Evolutionary conservation across 495 filamentous ascomycete genomes (phyloP).

Genomic region (Hypoxylon perforatum): DNA sequence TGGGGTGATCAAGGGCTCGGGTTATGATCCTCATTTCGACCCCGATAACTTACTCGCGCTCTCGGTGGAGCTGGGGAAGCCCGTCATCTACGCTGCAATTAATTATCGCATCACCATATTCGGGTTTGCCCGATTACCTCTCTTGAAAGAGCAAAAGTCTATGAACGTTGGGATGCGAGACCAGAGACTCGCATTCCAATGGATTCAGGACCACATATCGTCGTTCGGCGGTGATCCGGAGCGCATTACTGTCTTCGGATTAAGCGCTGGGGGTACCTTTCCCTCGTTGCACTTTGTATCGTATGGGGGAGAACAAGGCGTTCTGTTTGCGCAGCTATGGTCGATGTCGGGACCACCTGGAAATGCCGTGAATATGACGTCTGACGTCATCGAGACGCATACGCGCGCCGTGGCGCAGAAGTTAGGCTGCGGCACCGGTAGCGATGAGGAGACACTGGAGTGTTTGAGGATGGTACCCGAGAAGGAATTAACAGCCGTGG

Average conservation of each 20-base stretch:
- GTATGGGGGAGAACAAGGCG: conserved; percentile 47
- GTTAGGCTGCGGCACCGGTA: conserved; percentile 26
- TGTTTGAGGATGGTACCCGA: conserved; percentile 49
- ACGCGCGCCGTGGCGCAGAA: conserved; percentile 47
- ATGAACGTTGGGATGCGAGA: conserved; percentile 48
- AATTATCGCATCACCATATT: conserved; percentile 45
- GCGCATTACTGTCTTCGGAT: conserved; percentile 42
- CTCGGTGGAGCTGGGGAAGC: conserved; percentile 49
- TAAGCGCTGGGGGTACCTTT: conserved; percentile 31
- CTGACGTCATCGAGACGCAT: conserved; percentile 48
- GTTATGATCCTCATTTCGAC: conserved; percentile 49
- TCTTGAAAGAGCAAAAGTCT: conserved; percentile 22
- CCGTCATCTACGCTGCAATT: conserved; percentile 47
- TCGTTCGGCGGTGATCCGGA: conserved; percentile 44
- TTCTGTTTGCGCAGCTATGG: conserved; percentile 47
- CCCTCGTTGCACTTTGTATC: conserved; percentile 49
- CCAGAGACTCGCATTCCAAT: conserved; percentile 42
- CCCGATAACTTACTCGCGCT: conserved; percentile 51
- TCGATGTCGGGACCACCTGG: conserved; percentile 59
- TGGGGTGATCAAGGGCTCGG: conserved; percentile 51
- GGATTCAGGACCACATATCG: conserved; percentile 59
- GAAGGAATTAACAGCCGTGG: conserved; percentile 44
- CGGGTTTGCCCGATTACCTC: conserved; percentile 36
- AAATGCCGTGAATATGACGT: conserved; percentile 53
- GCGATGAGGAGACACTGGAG: conserved; percentile 43